Percentiles rank a stretch among this genome's conserved stretches.
Conservation (phyloP, 257 asterid species). For the Paraleonurus japonicus region DNA sequence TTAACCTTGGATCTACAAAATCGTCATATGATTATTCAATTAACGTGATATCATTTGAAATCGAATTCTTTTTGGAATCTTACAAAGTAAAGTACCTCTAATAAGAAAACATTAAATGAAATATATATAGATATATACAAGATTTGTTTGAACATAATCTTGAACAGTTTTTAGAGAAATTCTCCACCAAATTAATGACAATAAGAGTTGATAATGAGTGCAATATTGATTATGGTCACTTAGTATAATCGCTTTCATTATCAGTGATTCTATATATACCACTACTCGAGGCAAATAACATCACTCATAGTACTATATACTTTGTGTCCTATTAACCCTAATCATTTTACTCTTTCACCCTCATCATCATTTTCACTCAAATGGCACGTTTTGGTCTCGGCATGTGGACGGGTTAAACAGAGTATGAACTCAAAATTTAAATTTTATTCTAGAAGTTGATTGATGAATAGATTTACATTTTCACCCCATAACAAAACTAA, state of each 20-base stretch:
- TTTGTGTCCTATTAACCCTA: background rate
- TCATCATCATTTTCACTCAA: background rate
- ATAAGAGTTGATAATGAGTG: background rate
- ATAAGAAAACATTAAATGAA: no score
- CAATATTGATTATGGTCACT: background rate
- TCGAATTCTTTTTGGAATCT: background rate
- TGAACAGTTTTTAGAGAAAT: background rate
- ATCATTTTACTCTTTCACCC: background rate
- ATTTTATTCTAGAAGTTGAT: no score
- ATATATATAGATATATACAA: no score
- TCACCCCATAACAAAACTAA: no score
- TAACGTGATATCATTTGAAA: background rate
- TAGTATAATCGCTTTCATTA: background rate
- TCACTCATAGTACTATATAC: background rate
- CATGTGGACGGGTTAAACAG: no score
- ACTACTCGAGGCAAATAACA: background rate
- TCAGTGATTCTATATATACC: background rate
- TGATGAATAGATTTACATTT: no score
- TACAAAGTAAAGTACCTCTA: background rate
- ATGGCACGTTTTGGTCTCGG: no score
- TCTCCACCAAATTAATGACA: background rate
- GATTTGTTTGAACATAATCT: background rate
- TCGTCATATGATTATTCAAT: no score
- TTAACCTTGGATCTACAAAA: background rate
- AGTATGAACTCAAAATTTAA: no score